Conservation (phyloP, 2,329 filamentous ascomycete genomes). For the Mycosphaerella sp. region DNA sequence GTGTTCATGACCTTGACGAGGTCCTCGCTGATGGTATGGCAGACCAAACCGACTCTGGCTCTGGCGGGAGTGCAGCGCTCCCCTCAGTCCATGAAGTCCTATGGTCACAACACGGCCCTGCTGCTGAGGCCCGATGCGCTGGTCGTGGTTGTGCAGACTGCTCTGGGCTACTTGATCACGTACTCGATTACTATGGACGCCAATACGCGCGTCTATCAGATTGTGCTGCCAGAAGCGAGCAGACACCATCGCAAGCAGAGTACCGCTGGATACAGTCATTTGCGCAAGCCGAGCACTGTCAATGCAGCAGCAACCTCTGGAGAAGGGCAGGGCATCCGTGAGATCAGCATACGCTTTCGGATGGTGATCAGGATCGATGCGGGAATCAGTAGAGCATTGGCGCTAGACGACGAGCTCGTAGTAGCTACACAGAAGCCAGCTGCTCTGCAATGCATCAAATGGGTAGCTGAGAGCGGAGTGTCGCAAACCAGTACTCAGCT, state of each 20-base stretch:
- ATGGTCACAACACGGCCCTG: conserved; percentile 78
- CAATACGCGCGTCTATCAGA: conserved; percentile 75
- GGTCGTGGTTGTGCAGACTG: conserved; percentile 85
- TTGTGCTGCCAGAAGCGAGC: conserved; percentile 60
- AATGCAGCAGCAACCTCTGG: conserved; percentile 57
- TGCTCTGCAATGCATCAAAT: conserved; percentile 93
- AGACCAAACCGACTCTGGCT: conserved; percentile 86
- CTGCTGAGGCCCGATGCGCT: conserved; percentile 85
- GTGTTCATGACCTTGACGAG: conserved; percentile 82
- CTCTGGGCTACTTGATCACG: conserved; percentile 81
- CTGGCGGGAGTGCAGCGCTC: conserved; percentile 82
- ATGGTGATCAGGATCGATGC: conserved; percentile 99
- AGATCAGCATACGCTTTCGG: conserved; percentile 84
- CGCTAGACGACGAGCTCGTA: conserved; percentile 85
- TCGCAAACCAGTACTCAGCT: conserved; percentile 88
- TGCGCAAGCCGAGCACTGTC: conserved; percentile 20
- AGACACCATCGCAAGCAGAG: conserved; percentile 48
- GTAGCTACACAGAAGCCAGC: conserved; percentile 88
- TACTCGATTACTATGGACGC: conserved; percentile 86
- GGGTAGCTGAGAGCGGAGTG: conserved; percentile 76
- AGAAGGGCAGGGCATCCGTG: conserved; percentile 73
- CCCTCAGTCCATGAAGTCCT: conserved; percentile 67
- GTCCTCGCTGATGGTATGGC: conserved; percentile 88
- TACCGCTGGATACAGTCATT: conserved; percentile 31
- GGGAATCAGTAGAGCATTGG: conserved; percentile 79